Base-by-base conservation (phyloP, 1,139 yeast genomes). In the Arxiozyma slooffiae region DNA sequence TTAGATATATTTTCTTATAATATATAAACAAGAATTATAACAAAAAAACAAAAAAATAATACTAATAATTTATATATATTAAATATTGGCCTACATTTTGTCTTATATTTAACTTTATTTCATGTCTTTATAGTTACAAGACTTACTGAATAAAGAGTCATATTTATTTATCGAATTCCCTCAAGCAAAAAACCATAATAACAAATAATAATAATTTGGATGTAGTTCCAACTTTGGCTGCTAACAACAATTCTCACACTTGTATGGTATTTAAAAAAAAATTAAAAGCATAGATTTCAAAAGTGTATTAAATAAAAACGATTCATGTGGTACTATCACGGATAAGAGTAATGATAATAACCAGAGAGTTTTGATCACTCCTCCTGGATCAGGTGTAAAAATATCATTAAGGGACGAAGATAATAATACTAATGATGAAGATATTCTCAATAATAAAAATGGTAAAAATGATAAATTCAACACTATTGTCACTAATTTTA, bases 131-230 rank as follows among this genome's bases (percentile, higher is more conserved):
- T 46, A 20, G 34, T n/a, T 46, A 11, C 24, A 40, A 23, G 48
- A 46, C n/a, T 34, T 46, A 18, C 9, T 46, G 30, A 46, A 46
- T 37, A 46, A 46, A n/a, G 48, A 46, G 14, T 5, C 42, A 24
- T 42, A 44, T 17, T 22, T 14, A 9, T 8, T 11, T 21, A 26
- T 30, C 11, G 22, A 20, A 41, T 23, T 18, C 8, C 6, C 21
- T 23, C n/a, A n/a, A n/a, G n/a, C n/a, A n/a, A n/a, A 26, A 26
- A 14, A 11, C n/a, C n/a, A n/a, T 11, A 30, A 30, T 11, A 30
- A n/a, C n/a, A n/a, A n/a, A 9, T 30, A 30, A 30, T 30, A 30
- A 30, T 30, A 30, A 30, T 30, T 16, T 30, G 36, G 36, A 30
- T 14, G 36, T 11, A 3, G 36, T 30, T 30, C 36, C 36, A 9